phyloP scores from a whole-genome alignment of 2,329 filamentous ascomycete genomes.

The Cladosporium colombiae region DNA sequence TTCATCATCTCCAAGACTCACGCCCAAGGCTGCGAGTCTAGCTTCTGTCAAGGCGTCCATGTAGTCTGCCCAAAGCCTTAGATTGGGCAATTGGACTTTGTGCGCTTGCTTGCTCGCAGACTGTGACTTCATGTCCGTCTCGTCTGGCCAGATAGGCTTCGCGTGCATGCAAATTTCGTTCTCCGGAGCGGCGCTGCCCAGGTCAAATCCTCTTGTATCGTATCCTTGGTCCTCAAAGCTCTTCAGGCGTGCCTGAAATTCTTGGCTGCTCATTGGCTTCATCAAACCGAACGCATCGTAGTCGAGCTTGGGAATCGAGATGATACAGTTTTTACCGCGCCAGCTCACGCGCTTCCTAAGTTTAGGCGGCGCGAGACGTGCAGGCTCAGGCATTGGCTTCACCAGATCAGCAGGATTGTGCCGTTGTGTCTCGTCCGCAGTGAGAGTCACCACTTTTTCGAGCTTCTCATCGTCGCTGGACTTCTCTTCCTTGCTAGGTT shows the following conservation, averaged over 20 bases:
- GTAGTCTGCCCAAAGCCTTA: constrained; percentile 75
- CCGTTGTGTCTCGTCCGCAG: constrained; percentile 16
- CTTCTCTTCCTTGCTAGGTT: constrained; percentile 15
- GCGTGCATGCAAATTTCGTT: constrained; percentile 57
- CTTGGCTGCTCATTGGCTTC: constrained; percentile 49
- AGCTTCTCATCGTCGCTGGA: neutral
- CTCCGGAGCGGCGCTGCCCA: constrained; percentile 45
- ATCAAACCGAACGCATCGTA: constrained; percentile 45
- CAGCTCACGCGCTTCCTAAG: constrained; percentile 48
- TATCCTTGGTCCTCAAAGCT: constrained; percentile 72
- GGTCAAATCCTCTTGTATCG: constrained; percentile 66
- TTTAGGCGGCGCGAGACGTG: constrained; percentile 37
- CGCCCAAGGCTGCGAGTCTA: constrained; percentile 87
- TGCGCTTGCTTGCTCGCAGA: constrained; percentile 61
- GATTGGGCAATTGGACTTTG: constrained; percentile 67
- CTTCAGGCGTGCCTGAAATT: constrained; percentile 63
- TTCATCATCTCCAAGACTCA: constrained; percentile 74
- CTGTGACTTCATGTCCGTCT: constrained; percentile 38
- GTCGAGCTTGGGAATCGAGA: constrained; percentile 47
- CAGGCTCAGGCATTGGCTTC: constrained; percentile 19
- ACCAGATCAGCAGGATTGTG: constrained; percentile 20
- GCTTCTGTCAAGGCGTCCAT: constrained; percentile 82
- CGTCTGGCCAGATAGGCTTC: constrained; percentile 66
- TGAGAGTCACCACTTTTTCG: neutral
- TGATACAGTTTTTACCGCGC: constrained; percentile 48